Percentiles rank a stretch among this genome's conserved stretches.
These are phyloP conservation scores for Cymodocea nodosa DNA, from an alignment of 116 monocot genomes.

Conservation along the genomic window DNA sequence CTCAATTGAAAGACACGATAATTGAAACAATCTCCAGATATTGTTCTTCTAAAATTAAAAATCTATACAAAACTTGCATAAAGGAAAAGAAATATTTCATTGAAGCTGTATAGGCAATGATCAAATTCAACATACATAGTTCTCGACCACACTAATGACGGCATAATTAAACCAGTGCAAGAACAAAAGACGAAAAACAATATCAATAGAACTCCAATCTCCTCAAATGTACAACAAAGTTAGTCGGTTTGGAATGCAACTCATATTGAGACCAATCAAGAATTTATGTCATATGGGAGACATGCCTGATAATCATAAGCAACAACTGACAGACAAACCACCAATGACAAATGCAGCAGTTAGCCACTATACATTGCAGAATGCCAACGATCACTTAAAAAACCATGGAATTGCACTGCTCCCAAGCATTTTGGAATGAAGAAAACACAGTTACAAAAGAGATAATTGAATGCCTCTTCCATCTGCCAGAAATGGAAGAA, in stretches of 20 bases:
- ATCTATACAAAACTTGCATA: not conserved
- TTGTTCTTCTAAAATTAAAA: not conserved
- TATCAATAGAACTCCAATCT: slow-evolving; percentile 50
- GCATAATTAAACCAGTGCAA: slow-evolving; percentile 69
- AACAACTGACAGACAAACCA: slow-evolving; percentile 37
- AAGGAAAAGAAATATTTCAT: not conserved
- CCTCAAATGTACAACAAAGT: slow-evolving; percentile 22
- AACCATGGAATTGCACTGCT: slow-evolving; percentile 73
- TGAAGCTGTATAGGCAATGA: not conserved
- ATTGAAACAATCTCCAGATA: slow-evolving; percentile 3
- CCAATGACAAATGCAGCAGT: slow-evolving; percentile 47
- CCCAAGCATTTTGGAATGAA: slow-evolving; percentile 90
- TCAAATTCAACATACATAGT: slow-evolving; percentile 40
- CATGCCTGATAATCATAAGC: slow-evolving; percentile 97
- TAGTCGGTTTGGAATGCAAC: not conserved
- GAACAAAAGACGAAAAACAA: slow-evolving; percentile 78
- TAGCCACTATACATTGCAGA: slow-evolving; percentile 46
- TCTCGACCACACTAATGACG: slow-evolving; percentile 73
- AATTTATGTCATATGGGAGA: not conserved
- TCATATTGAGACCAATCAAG: not conserved
- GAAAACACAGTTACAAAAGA: slow-evolving; percentile 65
- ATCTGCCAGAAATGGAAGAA: slow-evolving; percentile 46
- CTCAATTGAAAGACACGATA: not conserved
- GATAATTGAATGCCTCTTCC: slow-evolving; percentile 71
- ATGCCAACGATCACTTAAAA: slow-evolving; percentile 17